Conservation (phyloP, 192 early-diverging fungal genomes). For the Backusella sp. region DNA sequence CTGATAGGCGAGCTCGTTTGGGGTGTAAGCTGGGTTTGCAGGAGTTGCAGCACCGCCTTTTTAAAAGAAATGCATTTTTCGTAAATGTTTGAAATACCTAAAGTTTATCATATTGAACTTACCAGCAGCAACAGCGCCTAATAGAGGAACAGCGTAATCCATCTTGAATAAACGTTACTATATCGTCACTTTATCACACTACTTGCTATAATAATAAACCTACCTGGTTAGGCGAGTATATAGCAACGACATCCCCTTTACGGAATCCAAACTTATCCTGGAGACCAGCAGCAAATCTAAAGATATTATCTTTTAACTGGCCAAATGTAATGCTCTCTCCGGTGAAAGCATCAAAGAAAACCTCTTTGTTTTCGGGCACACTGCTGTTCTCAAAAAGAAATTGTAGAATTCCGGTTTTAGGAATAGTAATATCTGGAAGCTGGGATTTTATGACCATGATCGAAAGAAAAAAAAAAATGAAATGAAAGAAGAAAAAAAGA, state of each 20-base stretch:
- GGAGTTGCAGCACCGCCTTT: conserved; percentile 66
- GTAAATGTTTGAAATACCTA: background rate
- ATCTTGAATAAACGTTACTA: conserved; percentile 11
- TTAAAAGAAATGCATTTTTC: background rate
- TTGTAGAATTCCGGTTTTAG: background rate
- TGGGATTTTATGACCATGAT: background rate
- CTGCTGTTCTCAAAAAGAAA: background rate
- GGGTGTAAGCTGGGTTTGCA: conserved; percentile 78
- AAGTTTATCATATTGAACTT: background rate
- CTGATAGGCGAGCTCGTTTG: conserved; percentile 71
- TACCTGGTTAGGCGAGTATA: conserved; percentile 40
- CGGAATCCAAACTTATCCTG: conserved; percentile 51
- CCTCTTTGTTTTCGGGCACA: conserved; percentile 22
- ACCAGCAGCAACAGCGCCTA: conserved; percentile 39
- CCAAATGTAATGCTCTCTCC: conserved; percentile 45
- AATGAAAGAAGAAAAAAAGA: background rate
- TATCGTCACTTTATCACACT: background rate
- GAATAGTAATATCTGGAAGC: background rate
- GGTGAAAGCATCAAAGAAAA: conserved; percentile 52
- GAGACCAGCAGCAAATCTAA: conserved; percentile 52
- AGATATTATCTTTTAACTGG: conserved; percentile 42
- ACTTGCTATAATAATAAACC: background rate
- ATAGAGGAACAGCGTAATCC: conserved; percentile 31
- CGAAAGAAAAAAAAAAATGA: background rate
- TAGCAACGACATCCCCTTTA: conserved; percentile 65